phyloP scores from a whole-genome alignment of 805 yeast genomes.

The Torulaspora gathmanii region DNA sequence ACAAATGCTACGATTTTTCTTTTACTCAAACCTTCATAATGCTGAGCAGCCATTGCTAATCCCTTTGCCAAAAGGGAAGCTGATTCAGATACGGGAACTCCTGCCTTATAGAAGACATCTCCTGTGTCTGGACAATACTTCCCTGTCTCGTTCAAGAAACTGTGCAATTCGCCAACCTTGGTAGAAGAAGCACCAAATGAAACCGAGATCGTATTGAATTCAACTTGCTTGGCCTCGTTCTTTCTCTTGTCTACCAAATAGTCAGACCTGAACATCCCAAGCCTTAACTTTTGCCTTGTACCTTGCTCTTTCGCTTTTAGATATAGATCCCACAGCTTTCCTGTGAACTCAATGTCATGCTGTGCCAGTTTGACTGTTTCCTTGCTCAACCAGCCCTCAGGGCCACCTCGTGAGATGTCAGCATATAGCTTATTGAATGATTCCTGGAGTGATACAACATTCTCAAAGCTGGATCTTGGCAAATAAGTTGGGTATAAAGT shows the following conservation, averaged over 20 bases:
- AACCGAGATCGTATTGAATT: conserved; percentile 92
- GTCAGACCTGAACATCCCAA: conserved; percentile 88
- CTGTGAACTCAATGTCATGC: conserved; percentile 75
- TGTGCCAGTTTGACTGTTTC: conserved; percentile 51
- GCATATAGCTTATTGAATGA: conserved; percentile 72
- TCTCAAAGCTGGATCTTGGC: conserved; percentile 59
- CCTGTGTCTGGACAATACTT: conserved; percentile 43
- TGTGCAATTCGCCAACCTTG: conserved; percentile 72
- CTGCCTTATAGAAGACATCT: conserved; percentile 41
- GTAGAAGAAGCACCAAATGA: conserved; percentile 90
- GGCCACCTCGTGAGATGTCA: conserved; percentile 50
- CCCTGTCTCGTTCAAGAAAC: conserved; percentile 56
- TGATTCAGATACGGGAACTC: conserved; percentile 64
- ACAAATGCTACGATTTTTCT: conserved; percentile 64
- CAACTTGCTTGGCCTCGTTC: conserved; percentile 77
- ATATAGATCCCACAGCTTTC: conserved; percentile 63
- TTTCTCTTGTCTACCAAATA: conserved; percentile 59
- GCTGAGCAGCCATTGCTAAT: conserved; percentile 57
- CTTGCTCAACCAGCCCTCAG: conserved; percentile 55
- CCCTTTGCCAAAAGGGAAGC: conserved; percentile 59
- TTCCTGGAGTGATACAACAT: conserved; percentile 62
- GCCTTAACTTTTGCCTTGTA: conserved; percentile 58
- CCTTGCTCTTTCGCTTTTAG: conserved; percentile 45
- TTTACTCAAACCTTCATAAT: conserved; percentile 41
- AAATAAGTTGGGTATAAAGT: conserved; percentile 90